Evolutionary conservation across 2,329 filamentous ascomycete species (phyloP).

Genomic region (Xylariaceae sp.): DNA sequence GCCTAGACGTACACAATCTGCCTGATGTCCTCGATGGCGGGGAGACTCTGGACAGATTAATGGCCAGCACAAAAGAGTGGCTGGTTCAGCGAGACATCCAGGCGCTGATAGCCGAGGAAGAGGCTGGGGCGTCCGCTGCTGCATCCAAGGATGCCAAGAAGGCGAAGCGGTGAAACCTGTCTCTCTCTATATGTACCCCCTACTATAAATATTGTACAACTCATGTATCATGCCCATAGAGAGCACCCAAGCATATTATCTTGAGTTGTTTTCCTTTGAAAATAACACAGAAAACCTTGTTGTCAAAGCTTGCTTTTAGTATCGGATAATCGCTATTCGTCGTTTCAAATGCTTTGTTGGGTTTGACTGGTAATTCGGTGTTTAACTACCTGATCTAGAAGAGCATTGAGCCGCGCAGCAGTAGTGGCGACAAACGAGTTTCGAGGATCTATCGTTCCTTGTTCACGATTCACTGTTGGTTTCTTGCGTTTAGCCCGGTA

Average conservation of each 20-base stretch:
- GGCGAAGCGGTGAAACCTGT: conserved; percentile 19
- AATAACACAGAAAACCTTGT: too few relatives aligned
- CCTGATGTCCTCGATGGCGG: conserved; percentile 79
- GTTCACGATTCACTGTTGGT: too few relatives aligned
- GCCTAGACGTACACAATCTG: conserved; percentile 78
- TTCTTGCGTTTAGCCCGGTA: too few relatives aligned
- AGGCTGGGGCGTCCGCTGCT: conserved; percentile 52
- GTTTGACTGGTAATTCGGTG: too few relatives aligned
- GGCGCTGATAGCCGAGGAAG: conserved; percentile 68
- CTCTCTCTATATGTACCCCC: not conserved
- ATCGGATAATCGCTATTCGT: too few relatives aligned
- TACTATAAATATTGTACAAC: conserved; percentile 4
- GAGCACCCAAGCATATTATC: conserved; percentile 9
- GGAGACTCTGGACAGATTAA: conserved; percentile 72
- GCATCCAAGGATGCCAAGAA: conserved; percentile 36
- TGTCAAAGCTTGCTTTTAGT: too few relatives aligned
- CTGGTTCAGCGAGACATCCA: conserved; percentile 76
- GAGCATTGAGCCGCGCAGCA: too few relatives aligned
- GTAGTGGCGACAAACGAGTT: too few relatives aligned
- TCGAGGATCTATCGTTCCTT: too few relatives aligned
- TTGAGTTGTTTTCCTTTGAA: not conserved
- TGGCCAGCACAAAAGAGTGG: conserved; percentile 80
- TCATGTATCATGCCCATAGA: not conserved
- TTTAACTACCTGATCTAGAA: too few relatives aligned
- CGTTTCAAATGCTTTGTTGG: too few relatives aligned